Base-by-base conservation (phyloP, 345 rosid species). In the Kandelia obovata region DNA sequence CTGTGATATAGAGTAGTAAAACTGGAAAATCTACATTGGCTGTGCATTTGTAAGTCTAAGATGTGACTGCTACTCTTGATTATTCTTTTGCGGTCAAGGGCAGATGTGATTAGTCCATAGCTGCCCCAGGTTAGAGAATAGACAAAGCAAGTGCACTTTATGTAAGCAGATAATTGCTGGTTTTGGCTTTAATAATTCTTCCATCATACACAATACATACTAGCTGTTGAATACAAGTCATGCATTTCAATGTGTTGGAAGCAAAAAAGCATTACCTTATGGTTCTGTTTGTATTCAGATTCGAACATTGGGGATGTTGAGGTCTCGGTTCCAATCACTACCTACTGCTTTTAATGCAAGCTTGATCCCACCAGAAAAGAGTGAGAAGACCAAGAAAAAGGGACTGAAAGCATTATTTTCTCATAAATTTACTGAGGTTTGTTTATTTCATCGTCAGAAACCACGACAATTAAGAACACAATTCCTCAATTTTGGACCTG, bases 301-400 rank as follows among this genome's bases (percentile, higher is more conserved):
- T 67, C 80, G 86, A 67, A 85, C 89, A 31, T 75, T 85, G 68
- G 85, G 71, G 58, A 79, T 85, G 86, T 69, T 85, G 71, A 85
- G 87, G 75, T 85, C 83, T 46, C 81, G 89, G 64, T 85, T 85
- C 71, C 68, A 79, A 70, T 81, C 89, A 62, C 58, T 85, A 69
- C 89, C 89, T 19, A 78, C 73, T 71, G 89, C 89, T 68, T 79
- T 85, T 61, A 85, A 83, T 73, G 79, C 13, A 23, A 32, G 79
- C 65, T 75, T 85, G 75, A 78, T 85, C 57, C 89, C 89, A 61
- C 52, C 47, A 37, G 88, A 80, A 66, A 82, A 76, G 73, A 73
- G 56, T 46, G 83, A 78, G 6, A 76, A 58, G 70, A 59, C 64
- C 34, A 77, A 66, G 78, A 80, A 76, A 71, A 83, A 73, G 66